Evolutionary conservation across 768 basidiomycete species (phyloP).

Genomic region (Naganishia randhawae): DNA sequence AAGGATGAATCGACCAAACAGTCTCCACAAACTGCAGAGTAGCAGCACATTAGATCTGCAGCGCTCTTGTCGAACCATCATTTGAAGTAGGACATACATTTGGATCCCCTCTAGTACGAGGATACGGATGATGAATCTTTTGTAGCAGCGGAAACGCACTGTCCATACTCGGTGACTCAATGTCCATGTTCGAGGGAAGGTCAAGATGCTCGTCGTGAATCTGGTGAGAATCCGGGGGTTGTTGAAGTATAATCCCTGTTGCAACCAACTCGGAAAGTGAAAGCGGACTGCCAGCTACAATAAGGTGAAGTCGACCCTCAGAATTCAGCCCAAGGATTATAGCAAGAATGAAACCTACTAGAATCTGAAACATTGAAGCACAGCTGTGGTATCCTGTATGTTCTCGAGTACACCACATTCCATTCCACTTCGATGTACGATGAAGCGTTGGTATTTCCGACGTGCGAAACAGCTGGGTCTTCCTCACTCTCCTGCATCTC

Average conservation of each 20-base stretch:
- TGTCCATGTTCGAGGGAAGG: not conserved
- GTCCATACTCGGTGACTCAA: too few species aligned
- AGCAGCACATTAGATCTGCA: not conserved
- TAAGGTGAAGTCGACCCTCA: not conserved
- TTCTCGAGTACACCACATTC: slow-evolving; percentile 13
- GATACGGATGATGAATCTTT: slow-evolving; percentile 8
- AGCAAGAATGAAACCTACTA: not conserved
- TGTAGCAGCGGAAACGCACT: not conserved
- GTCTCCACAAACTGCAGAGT: not conserved
- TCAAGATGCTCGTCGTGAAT: slow-evolving; percentile 13
- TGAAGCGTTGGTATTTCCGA: not conserved
- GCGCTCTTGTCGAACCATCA: not conserved
- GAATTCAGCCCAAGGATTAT: not conserved
- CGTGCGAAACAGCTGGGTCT: not conserved
- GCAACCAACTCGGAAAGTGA: not conserved
- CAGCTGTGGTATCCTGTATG: slow-evolving; percentile 16
- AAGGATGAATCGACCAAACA: slow-evolving; percentile 16
- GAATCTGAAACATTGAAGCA: slow-evolving; percentile 13
- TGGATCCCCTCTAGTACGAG: not conserved
- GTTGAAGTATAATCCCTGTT: not conserved
- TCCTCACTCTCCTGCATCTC: not conserved
- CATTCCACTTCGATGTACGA: not conserved
- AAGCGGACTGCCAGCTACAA: not conserved
- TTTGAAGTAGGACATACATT: not conserved
- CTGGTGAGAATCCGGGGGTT: not conserved